Evolutionary conservation across 345 rosid genomes (phyloP), one percentile per base, ranked within the genome.

Genomic region (Eucalyptus dawsonii): DNA sequence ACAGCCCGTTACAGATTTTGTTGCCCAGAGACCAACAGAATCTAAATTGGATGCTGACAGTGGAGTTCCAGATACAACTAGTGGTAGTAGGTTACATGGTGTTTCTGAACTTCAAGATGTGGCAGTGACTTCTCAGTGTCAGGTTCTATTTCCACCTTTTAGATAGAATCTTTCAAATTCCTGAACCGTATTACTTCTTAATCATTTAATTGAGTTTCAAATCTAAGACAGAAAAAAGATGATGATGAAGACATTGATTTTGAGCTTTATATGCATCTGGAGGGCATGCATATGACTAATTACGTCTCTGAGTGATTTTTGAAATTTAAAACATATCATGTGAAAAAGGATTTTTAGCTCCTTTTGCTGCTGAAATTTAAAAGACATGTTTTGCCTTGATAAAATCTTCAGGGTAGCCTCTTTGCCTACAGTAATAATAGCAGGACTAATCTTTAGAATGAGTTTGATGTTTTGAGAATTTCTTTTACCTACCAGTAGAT

Each of bases 1-100:
- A 51, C 91, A 83, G 81, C 91, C 91, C 80, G 91, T 91, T 72
- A 85, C 93, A 72, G 94, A 92, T 86, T 90, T 90, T 72, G 88
- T 80, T 44, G 56, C 88, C 53, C 88, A 88, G 88, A 93, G 90
- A 54, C 89, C 88, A 80, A 90, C 91, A 53, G 92, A 90, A 88
- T 89, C 91, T 90, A 90, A 88, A 88, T 86, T 90, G 88, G 93
- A 91, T 83, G 49, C 91, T 58, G 91, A 87, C 42, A 67, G 87
- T 29, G 67, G 81, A 54, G 67, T 72, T 67, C 87, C 88, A 24
- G 91, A 88, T 88, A 87, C 91, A 65, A 87, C 88, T 45, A 47
- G 87, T 89, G 89, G 88, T 86, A 90, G 89, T 88, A 86, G 90
- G 91, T 92, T 89, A 53, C 60, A 80, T 45, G 37, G 89, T 51